Conservation (phyloP, 768 basidiomycete species). For the Cystofilobasidium capitatum region DNA sequence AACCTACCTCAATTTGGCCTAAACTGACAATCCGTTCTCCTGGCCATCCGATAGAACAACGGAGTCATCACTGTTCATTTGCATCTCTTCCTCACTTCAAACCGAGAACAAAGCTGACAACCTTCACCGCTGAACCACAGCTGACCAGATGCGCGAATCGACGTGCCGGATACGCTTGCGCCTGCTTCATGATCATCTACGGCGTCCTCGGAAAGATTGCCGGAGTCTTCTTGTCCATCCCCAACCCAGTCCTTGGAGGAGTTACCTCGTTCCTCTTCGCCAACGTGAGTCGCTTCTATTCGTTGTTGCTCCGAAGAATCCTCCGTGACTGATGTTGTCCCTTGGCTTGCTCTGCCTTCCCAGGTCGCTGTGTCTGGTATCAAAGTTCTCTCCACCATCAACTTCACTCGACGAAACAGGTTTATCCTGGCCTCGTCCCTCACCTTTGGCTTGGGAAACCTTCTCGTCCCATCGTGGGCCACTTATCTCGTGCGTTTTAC, state of each 20-base stretch:
- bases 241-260: slow-evolving; percentile 69
- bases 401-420: slow-evolving; percentile 29
- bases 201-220: slow-evolving; percentile 73
- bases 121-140: not conserved
- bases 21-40: not conserved
- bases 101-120: not conserved
- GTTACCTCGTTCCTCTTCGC: slow-evolving; percentile 83
- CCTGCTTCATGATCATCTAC: slow-evolving; percentile 59
- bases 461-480: slow-evolving; percentile 58
- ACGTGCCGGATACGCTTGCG: slow-evolving; percentile 34
- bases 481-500: slow-evolving; percentile 49
- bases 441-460: slow-evolving; percentile 60
- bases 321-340: not conserved
- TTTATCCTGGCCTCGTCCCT: slow-evolving; percentile 41
- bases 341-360: not conserved
- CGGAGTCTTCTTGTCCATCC: slow-evolving; percentile 75
- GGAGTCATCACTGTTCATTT: slow-evolving; percentile 58
- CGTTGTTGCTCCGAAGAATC: not conserved
- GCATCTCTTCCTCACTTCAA: not conserved
- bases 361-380: slow-evolving; percentile 42
- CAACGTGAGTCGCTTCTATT: slow-evolving; percentile 47
- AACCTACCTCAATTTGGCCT: not conserved
- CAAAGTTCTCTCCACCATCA: slow-evolving; percentile 54
- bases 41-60: slow-evolving; percentile 43
- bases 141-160: slow-evolving; percentile 12